Base-by-base conservation (phyloP, 2,329 filamentous ascomycete species). In the Cordyceps militaris region DNA sequence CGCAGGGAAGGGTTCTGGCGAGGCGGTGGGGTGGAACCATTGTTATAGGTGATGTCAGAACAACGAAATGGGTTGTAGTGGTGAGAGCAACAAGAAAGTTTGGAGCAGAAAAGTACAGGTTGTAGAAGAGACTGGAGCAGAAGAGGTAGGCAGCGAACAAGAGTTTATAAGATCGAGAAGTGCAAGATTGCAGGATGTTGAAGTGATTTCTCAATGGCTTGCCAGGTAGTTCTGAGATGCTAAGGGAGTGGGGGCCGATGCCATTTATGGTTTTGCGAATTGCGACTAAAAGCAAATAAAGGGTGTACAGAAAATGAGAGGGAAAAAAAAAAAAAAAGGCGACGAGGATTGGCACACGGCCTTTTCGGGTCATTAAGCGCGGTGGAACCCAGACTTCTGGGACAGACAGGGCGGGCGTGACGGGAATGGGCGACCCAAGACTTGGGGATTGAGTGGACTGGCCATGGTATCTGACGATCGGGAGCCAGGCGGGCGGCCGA, bases 211-310 rank as follows among this genome's bases (percentile, higher is more conserved):
- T 23, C 34, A 46, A 55, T 56, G 46, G 32, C 34, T 32, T 28
- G 23, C 26, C 51, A n/a, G 34, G 57, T 57, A 14, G 36, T 43
- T 56, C 24, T 23, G 14, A 16, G 26, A 48, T 49, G 26, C 44
- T 54, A 59, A 59, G 54, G 36, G 42, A 61, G 66, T 66, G 68
- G 69, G 66, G 65, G 63, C 63, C 62, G 59, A 63, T 64, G 63
- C 58, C 61, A 67, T 71, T 71, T 71, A 70, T 71, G 66, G 61
- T 69, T 70, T 69, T 62, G 61, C 60, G 44, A 51, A 59, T 55
- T 54, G 50, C 34, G 30, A 54, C 56, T 54, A 58, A 53, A 51
- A 57, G 46, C 55, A 51, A 56, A 53, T 30, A 43, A 46, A 34
- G 14, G 19, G 46, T 34, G 51, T 16, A 32, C 21, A 13, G 19